Evolutionary conservation across 1,284 basidiomycete genomes (phyloP), one percentile per base, ranked within the genome.

Genomic region (Tilletia indica): DNA sequence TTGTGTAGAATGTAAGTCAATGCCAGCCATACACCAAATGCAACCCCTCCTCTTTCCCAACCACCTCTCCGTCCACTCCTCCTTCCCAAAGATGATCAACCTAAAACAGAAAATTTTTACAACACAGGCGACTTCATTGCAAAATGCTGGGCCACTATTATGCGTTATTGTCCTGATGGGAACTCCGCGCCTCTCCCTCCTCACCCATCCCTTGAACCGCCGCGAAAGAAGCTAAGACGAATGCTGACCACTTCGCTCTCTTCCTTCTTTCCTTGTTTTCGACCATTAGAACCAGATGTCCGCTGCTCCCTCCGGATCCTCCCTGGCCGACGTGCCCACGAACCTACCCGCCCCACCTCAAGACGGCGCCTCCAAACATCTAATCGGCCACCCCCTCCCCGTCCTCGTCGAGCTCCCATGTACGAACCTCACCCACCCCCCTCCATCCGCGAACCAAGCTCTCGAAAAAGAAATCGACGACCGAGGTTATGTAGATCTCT

Each of bases 371-470:
- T 74, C 77, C 3, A 75, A 78, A 47, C 82, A 83, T 54, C 77
- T 83, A 3, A 72, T 78, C 11, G 82, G 82, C 2, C 81, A 82
- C 67, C 82, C 81, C 14, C 63, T 83, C 2, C 80, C 80, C 0
- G 78, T 79, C 0, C 63, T 82, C 11, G 74, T 78, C 67, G 72
- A 77, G 31, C 73, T 80, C n/a, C 72, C 70, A 8, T 34, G 25
- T 9, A 63, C 58, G 21, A 21, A 34, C 2, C 12, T 63, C n/a
- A 16, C 79, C 81, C 19, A 70, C 74, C 3, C 25, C 3, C 14
- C 14, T 25, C 16, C 58, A 31, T 63, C 34, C 58, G 0, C 25
- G 36, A 45, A 45, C 9, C 42, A 45, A 45, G 42, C 6, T 8
- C 42, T 45, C 34, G 58, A 36, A 31, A 11, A 21, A 4, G 58